These are phyloP conservation scores for Globisporangium solare DNA, from an alignment of 352 stramenopile genomes.

Conservation along the genomic window DNA sequence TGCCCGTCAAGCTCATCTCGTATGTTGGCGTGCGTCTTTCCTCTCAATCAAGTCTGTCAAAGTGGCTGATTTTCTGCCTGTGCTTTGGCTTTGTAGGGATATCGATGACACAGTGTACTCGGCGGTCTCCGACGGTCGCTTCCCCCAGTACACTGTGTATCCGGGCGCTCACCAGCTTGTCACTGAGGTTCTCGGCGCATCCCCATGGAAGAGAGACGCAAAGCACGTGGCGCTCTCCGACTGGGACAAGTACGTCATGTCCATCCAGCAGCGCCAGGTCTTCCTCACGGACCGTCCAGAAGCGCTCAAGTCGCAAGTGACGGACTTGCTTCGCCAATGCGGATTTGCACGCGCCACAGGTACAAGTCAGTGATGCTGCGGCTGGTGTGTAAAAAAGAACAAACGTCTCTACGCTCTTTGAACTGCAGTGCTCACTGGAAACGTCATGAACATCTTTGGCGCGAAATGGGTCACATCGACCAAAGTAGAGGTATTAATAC, in stretches of 20 bases:
- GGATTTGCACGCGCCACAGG: conserved; percentile 15
- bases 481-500: conserved; percentile 15
- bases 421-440: conserved; percentile 11
- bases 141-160: conserved; percentile 15
- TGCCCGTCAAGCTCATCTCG: conserved; percentile 16
- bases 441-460: conserved; percentile 12
- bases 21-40: conserved; percentile 1
- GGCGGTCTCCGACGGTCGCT: conserved; percentile 8
- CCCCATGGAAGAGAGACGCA: background rate
- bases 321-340: background rate
- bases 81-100: background rate
- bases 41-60: background rate
- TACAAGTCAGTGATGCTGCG: background rate
- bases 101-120: conserved; percentile 18
- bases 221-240: background rate
- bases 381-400: background rate
- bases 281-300: conserved; percentile 8
- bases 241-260: conserved; percentile 1
- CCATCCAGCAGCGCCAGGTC: conserved; percentile 1
- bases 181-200: conserved; percentile 7
- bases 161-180: conserved; percentile 16
- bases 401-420: background rate
- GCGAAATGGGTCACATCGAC: conserved; percentile 7
- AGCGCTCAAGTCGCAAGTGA: conserved; percentile 5
- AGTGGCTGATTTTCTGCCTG: background rate